Conservation (phyloP, 2,329 filamentous ascomycete species). For the Epichloe gansuensis region DNA sequence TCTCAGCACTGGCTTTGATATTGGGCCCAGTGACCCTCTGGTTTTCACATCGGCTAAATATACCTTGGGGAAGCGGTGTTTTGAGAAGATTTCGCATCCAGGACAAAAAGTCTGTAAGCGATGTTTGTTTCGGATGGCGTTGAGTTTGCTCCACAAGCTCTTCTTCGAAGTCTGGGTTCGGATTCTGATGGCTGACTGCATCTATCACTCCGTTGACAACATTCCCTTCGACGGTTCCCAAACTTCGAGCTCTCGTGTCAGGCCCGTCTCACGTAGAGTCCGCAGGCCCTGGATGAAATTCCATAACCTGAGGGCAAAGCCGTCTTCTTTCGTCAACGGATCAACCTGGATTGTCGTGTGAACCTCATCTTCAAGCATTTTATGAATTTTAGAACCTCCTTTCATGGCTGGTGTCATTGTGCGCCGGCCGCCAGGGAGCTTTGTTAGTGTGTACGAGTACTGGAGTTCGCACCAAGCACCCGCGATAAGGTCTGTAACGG, state of each 20-base stretch:
- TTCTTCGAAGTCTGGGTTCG: conserved; percentile 57
- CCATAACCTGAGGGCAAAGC: conserved; percentile 74
- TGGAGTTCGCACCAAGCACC: conserved; percentile 95
- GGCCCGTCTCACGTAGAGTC: conserved; percentile 56
- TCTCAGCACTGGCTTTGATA: conserved; percentile 53
- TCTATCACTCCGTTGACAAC: conserved; percentile 87
- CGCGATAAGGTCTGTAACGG: conserved; percentile 77
- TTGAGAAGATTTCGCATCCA: conserved; percentile 8
- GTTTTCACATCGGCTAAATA: conserved; percentile 91
- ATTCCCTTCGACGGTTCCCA: conserved; percentile 73
- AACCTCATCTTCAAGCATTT: conserved; percentile 73
- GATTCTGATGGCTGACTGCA: conserved; percentile 65
- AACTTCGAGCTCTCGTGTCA: conserved; percentile 66
- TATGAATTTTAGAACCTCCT: conserved; percentile 66
- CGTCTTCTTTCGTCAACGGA: conserved; percentile 64
- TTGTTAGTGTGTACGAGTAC: conserved; percentile 76
- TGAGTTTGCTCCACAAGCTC: conserved; percentile 30
- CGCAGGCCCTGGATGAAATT: conserved; percentile 80
- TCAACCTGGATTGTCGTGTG: conserved; percentile 65
- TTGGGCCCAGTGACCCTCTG: conserved; percentile 51
- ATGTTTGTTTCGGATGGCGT: conserved; percentile 20
- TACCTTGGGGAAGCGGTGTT: conserved; percentile 19
- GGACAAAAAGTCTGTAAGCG: conserved; percentile 30
- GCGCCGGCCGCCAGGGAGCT: conserved; percentile 58
- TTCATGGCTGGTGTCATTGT: conserved; percentile 73